Evolutionary conservation across 306 rosid species (phyloP).

Genomic region (Pterocarpus macrocarpus): DNA sequence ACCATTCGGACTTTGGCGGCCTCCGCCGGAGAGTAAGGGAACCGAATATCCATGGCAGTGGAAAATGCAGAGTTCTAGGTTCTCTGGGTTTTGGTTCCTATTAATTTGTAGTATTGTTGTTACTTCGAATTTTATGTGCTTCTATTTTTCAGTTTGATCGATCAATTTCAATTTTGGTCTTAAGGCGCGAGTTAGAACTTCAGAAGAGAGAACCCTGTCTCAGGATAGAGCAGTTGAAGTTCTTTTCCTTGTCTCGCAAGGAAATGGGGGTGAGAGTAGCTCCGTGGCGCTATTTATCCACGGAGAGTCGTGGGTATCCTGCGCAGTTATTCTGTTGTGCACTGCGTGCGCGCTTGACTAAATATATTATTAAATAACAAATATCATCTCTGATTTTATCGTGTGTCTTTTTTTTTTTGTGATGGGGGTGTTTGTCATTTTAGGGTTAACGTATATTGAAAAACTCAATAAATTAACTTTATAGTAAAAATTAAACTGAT

Average conservation of each 20-base stretch:
- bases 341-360: background rate
- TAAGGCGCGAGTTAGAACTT: too few relatives aligned
- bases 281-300: slow-evolving; percentile 72
- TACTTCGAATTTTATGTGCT: background rate
- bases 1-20: slow-evolving; percentile 86
- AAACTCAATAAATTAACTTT: too few relatives aligned
- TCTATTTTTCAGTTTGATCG: background rate
- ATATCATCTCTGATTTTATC: too few relatives aligned
- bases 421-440: too few relatives aligned
- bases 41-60: slow-evolving; percentile 85
- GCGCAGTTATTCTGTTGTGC: slow-evolving; percentile 40
- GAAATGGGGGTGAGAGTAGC: accelerated
- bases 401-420: too few relatives aligned
- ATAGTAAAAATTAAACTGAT: too few relatives aligned
- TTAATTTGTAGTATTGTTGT: background rate
- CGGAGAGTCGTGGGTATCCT: slow-evolving; percentile 33
- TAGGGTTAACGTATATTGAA: too few relatives aligned
- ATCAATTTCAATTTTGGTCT: too few relatives aligned
- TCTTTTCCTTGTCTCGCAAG: too few relatives aligned
- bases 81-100: slow-evolving; percentile 31
- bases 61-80: slow-evolving; percentile 43
- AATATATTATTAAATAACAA: too few relatives aligned
- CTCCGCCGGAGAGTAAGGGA: slow-evolving; percentile 96
- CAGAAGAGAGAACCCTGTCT: too few relatives aligned
- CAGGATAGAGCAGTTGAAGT: too few relatives aligned